Evolutionary conservation across 176 grass and related monocot species (phyloP).

Genomic region (Carex scoparia): DNA sequence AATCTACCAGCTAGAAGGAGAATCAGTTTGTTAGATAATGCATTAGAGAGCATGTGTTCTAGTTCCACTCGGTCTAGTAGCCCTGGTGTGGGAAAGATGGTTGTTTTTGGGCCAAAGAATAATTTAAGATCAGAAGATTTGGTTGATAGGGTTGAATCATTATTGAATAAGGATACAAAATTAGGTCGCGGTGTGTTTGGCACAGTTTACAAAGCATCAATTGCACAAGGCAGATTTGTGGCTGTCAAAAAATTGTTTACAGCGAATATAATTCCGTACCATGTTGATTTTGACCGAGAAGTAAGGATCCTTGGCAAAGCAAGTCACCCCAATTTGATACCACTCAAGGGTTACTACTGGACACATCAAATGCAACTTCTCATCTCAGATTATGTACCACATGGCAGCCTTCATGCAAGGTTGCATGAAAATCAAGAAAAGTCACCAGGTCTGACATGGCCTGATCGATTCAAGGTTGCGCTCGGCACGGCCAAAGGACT

Average conservation of each 20-base stretch:
- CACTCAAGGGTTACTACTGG: slow-evolving; percentile 93
- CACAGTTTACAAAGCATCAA: slow-evolving; percentile 51
- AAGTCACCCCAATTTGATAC: slow-evolving; percentile 63
- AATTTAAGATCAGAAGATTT: slow-evolving; percentile 73
- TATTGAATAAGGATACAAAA: slow-evolving; percentile 72
- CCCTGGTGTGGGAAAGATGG: slow-evolving; percentile 65
- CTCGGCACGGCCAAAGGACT: slow-evolving; percentile 62
- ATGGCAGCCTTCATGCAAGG: slow-evolving; percentile 69
- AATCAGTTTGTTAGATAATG: slow-evolving; percentile 29
- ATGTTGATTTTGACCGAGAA: slow-evolving; percentile 82
- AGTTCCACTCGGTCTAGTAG: slow-evolving; percentile 29
- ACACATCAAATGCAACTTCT: slow-evolving; percentile 82
- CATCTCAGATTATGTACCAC: slow-evolving; percentile 62
- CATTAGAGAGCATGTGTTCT: slow-evolving; percentile 52
- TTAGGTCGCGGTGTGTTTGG: slow-evolving; percentile 57
- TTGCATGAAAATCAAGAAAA: slow-evolving; percentile 35
- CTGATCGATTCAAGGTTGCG: slow-evolving; percentile 60
- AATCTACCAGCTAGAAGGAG: slow-evolving; percentile 65
- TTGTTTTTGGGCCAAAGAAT: slow-evolving; percentile 52
- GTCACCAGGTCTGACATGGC: slow-evolving; percentile 45
- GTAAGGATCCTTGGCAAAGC: slow-evolving; percentile 78
- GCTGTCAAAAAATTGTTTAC: slow-evolving; percentile 63
- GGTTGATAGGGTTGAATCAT: slow-evolving; percentile 47
- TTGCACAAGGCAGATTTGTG: slow-evolving; percentile 43
- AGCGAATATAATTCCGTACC: slow-evolving; percentile 43